Evolutionary conservation across 345 rosid genomes (phyloP).

Genomic region (Cardamine chenopodiifolia): DNA sequence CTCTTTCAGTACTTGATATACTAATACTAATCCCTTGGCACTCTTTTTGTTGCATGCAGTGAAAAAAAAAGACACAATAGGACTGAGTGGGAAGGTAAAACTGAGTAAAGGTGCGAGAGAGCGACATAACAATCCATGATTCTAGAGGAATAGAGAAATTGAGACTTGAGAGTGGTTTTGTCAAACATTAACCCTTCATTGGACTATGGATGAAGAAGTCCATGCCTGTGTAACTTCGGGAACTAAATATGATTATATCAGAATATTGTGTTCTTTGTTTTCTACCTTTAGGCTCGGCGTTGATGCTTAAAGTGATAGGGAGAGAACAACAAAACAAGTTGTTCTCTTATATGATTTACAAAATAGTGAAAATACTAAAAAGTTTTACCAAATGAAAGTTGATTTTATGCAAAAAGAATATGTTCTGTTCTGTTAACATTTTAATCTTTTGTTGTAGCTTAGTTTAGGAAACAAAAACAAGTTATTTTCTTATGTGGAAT

Average conservation of each 20-base stretch:
- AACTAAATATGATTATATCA: not conserved
- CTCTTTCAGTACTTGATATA: not conserved
- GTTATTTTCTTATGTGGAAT: not conserved
- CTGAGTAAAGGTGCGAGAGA: slow-evolving; percentile 2
- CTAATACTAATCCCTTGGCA: not conserved
- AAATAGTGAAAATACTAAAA: too few relatives aligned
- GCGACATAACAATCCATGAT: not conserved
- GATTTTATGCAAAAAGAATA: too few relatives aligned
- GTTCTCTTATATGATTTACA: not conserved
- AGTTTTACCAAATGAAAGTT: too few relatives aligned
- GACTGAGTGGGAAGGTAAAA: slow-evolving; percentile 10
- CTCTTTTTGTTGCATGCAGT: slow-evolving; percentile 11
- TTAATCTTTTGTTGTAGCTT: not conserved
- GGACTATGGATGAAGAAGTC: not conserved
- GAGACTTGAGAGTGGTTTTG: slow-evolving; percentile 19
- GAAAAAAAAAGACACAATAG: slow-evolving; percentile 5
- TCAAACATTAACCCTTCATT: not conserved
- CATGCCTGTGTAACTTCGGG: not conserved
- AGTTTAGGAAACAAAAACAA: not conserved
- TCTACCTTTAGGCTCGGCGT: not conserved
- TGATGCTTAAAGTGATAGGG: not conserved
- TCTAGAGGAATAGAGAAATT: slow-evolving; percentile 14
- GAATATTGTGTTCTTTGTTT: not conserved
- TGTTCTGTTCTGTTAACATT: not conserved
- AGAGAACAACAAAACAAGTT: not conserved